Percentiles rank a stretch among this genome's conserved stretches.
Evolutionary conservation across 441 rosid genomes (phyloP).

Genomic region (Gossypium davidsonii): DNA sequence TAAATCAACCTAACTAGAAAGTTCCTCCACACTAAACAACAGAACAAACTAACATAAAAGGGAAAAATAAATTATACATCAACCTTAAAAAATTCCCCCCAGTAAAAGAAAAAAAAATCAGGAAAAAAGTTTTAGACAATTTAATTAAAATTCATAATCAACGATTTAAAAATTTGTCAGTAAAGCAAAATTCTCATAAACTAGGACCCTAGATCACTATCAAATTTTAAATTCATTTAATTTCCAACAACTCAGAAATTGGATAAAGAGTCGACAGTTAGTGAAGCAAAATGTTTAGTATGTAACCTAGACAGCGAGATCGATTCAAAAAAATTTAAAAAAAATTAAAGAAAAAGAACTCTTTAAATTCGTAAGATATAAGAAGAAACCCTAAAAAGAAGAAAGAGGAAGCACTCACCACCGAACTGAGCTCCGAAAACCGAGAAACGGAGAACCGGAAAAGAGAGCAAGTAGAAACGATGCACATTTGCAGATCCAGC

Average conservation of each 20-base stretch:
- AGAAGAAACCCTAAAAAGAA: not conserved
- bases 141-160: not conserved
- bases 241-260: not conserved
- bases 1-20: conserved; percentile 22
- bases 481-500: conserved; percentile 40
- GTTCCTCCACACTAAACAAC: conserved; percentile 22
- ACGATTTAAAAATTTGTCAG: not conserved
- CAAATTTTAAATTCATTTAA: not conserved
- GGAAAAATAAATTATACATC: not conserved
- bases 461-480: conserved; percentile 13
- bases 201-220: conserved; percentile 11
- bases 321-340: not conserved
- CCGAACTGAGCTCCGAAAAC: conserved; percentile 33
- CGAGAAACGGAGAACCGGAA: conserved; percentile 14
- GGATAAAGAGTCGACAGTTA: not conserved
- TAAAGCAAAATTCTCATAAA: not conserved
- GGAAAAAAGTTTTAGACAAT: not conserved
- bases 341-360: too few species aligned
- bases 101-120: not conserved
- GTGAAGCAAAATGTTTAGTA: not conserved
- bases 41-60: conserved; percentile 22
- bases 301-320: not conserved
- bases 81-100: not conserved
- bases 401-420: conserved; percentile 29
- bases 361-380: conserved; percentile 8